Evolutionary conservation across 176 grass and related monocot genomes (phyloP).

Genomic region (Echinochloa phyllopogon): DNA sequence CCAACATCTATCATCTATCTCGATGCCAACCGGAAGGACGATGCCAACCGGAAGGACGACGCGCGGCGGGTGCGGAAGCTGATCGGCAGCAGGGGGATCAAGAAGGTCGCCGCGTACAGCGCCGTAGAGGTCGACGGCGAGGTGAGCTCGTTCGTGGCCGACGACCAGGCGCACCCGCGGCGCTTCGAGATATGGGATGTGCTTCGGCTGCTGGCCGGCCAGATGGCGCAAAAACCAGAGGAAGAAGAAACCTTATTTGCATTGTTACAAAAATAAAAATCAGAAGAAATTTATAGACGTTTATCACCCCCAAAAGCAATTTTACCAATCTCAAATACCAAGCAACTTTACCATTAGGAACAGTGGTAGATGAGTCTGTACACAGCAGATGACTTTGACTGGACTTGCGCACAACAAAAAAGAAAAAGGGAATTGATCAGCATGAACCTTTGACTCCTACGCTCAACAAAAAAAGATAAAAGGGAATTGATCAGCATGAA

Average conservation of each 20-base stretch:
- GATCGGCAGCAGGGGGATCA: constrained; percentile 63
- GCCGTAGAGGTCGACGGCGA: constrained; percentile 59
- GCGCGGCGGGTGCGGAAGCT: constrained; percentile 65
- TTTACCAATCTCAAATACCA: too few species aligned
- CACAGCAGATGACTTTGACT: too few species aligned
- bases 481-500: too few species aligned
- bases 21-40: constrained; percentile 62
- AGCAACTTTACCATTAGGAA: too few species aligned
- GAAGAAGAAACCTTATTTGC: constrained; percentile 17
- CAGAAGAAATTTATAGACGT: too few species aligned
- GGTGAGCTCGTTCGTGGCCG: constrained; percentile 75
- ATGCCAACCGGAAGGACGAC: constrained; percentile 70
- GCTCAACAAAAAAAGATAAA: too few species aligned
- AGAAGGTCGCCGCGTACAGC: constrained; percentile 65
- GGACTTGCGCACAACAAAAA: too few species aligned
- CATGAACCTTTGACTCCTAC: too few species aligned
- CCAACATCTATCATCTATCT: constrained; percentile 90
- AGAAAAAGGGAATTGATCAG: too few species aligned
- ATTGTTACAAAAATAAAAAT: background rate
- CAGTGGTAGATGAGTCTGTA: too few species aligned
- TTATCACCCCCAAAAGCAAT: background rate
- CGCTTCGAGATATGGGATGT: constrained; percentile 65
- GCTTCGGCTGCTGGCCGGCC: constrained; percentile 57
- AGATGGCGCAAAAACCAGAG: constrained; percentile 52
- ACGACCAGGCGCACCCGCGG: constrained; percentile 60